phyloP scores from a whole-genome alignment of 2,329 filamentous ascomycete genomes.

The Nigrograna mackinnonii region DNA sequence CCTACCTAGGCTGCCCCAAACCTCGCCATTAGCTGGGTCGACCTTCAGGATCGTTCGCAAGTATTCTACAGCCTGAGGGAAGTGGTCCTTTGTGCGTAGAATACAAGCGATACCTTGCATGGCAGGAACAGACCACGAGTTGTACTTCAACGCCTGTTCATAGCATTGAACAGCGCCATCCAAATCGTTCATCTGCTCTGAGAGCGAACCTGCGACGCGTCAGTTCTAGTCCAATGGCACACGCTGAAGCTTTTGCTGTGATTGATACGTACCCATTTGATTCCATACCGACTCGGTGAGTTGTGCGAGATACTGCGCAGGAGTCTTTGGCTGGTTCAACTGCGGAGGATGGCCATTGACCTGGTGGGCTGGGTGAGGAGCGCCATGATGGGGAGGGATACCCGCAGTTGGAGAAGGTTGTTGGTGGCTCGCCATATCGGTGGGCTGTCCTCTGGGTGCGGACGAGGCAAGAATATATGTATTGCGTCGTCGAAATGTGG shows the following conservation, averaged over 20 bases:
- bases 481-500: neutral
- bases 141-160: conserved; percentile 85
- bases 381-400: conserved; percentile 69
- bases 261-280: conserved; percentile 78
- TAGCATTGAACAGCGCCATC: conserved; percentile 91
- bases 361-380: conserved; percentile 66
- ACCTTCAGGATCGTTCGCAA: conserved; percentile 88
- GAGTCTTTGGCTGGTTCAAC: conserved; percentile 61
- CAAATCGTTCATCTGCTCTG: conserved; percentile 83
- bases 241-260: too few relatives aligned
- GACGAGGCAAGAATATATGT: neutral
- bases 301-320: conserved; percentile 73
- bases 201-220: conserved; percentile 69
- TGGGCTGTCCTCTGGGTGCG: neutral
- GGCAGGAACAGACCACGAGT: conserved; percentile 83
- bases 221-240: too few relatives aligned
- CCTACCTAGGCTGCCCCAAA: conserved; percentile 92
- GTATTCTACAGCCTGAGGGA: conserved; percentile 91
- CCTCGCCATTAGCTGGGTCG: conserved; percentile 87
- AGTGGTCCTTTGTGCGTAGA: conserved; percentile 88
- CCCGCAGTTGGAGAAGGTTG: conserved; percentile 79
- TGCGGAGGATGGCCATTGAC: conserved; percentile 60
- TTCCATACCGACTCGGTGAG: conserved; percentile 92
- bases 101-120: conserved; percentile 96
- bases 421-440: conserved; percentile 68